phyloP scores from a whole-genome alignment of 371 early-diverging fungal species.

The Mucor indicus region DNA sequence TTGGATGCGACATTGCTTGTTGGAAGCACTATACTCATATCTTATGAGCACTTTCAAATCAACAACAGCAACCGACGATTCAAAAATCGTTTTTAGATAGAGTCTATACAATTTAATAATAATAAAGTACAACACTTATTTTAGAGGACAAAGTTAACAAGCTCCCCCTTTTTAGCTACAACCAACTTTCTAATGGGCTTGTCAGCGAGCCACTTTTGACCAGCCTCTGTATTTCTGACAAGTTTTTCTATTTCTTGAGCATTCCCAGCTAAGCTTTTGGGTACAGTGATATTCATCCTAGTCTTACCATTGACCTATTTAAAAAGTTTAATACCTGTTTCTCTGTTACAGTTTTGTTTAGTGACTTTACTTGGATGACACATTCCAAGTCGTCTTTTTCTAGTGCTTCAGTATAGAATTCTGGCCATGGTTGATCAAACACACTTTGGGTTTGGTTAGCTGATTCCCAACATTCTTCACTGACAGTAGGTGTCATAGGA shows the following conservation, averaged over 20 bases:
- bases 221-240: conserved; percentile 47
- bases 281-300: conserved; percentile 63
- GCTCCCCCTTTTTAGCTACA: conserved; percentile 70
- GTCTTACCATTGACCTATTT: conserved; percentile 83
- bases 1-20: too few relatives aligned
- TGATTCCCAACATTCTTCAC: conserved; percentile 74
- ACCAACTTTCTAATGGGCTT: conserved; percentile 60
- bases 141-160: conserved; percentile 73
- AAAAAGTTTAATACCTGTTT: conserved; percentile 47
- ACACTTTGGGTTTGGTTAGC: conserved; percentile 24
- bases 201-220: conserved; percentile 57
- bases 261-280: conserved; percentile 33
- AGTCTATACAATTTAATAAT: conserved; percentile 18
- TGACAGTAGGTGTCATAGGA: conserved; percentile 72
- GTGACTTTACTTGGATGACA: conserved; percentile 55
- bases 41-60: not conserved
- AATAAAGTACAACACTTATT: not conserved
- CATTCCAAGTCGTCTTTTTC: conserved; percentile 51
- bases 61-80: not conserved
- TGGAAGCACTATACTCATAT: conserved; percentile 6
- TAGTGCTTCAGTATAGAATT: conserved; percentile 50
- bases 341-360: too few relatives aligned
- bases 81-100: conserved; percentile 12
- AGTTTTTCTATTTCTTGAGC: conserved; percentile 37
- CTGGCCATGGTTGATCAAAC: conserved; percentile 66